Percentiles rank a stretch among this genome's conserved stretches.
Conservation (phyloP, 257 asterid genomes). For the Rehmannia glutinosa region DNA sequence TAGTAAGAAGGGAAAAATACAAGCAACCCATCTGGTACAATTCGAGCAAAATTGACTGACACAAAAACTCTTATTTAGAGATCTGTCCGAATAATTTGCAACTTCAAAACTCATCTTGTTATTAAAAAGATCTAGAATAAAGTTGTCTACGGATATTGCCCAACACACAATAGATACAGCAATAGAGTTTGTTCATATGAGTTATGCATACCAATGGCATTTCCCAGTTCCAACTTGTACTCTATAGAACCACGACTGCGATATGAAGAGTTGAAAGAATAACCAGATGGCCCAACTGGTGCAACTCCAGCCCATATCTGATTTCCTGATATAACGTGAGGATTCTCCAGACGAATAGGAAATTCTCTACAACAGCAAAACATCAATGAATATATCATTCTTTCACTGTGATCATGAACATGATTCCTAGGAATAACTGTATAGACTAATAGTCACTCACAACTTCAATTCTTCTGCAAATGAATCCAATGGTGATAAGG, state of each 20-base stretch:
- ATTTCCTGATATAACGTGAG: slow-evolving; percentile 88
- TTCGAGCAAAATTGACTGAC: slow-evolving; percentile 93
- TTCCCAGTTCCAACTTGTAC: slow-evolving; percentile 96
- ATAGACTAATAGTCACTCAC: slow-evolving; percentile 39
- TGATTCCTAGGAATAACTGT: slow-evolving; percentile 6
- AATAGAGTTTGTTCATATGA: not conserved
- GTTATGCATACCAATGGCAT: slow-evolving; percentile 82
- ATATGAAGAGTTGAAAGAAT: slow-evolving; percentile 85
- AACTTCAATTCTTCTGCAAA: slow-evolving; percentile 92
- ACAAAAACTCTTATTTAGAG: slow-evolving; percentile 24
- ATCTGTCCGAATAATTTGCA: slow-evolving; percentile 12
- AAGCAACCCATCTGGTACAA: slow-evolving; percentile 96
- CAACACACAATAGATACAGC: not conserved
- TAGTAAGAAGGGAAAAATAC: slow-evolving; percentile 94
- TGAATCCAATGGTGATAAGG: slow-evolving; percentile 97
- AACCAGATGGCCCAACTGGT: slow-evolving; percentile 93
- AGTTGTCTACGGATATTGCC: not conserved
- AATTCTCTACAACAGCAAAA: slow-evolving; percentile 53
- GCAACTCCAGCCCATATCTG: slow-evolving; percentile 96
- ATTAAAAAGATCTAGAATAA: not conserved
- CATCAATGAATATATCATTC: slow-evolving; percentile 13
- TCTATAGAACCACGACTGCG: slow-evolving; percentile 78
- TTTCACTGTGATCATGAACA: not conserved
- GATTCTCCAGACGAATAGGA: slow-evolving; percentile 95
- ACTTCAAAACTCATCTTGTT: slow-evolving; percentile 10